phyloP scores from a whole-genome alignment of 225 moss, liverwort and hornwort species.

The Sphagnum contortum region DNA sequence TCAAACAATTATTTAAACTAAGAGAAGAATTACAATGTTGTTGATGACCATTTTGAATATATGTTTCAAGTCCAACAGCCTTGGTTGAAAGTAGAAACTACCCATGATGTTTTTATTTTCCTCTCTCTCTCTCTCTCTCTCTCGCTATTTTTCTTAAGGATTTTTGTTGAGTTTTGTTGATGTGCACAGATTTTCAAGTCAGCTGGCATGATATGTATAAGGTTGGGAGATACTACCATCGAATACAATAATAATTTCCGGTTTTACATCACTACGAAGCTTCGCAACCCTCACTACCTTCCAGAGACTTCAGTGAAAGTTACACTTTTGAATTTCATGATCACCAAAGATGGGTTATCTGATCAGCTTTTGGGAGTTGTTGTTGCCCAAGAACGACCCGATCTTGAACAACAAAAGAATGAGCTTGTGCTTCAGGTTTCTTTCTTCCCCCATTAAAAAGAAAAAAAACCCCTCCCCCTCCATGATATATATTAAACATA shows the following conservation, averaged over 20 bases:
- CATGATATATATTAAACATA: too few relatives aligned
- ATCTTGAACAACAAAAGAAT: conserved; percentile 81
- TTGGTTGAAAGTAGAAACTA: too few relatives aligned
- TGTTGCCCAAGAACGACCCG: conserved; percentile 80
- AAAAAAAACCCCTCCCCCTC: too few relatives aligned
- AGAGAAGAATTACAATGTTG: too few relatives aligned
- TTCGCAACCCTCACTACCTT: conserved; percentile 88
- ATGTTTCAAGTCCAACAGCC: too few relatives aligned
- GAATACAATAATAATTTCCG: conserved; percentile 72
- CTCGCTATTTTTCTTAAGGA: neutral
- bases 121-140: too few relatives aligned
- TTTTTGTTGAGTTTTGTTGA: neutral
- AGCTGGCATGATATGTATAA: conserved; percentile 74
- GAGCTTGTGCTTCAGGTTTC: conserved; percentile 65
- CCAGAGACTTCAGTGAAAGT: conserved; percentile 92
- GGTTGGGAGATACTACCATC: conserved; percentile 62
- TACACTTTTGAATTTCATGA: conserved; percentile 89
- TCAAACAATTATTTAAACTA: too few relatives aligned
- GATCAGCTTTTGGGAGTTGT: conserved; percentile 87
- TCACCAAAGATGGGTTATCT: conserved; percentile 84
- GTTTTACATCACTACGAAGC: conserved; percentile 84
- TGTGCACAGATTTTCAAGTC: conserved; percentile 76
- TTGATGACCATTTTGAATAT: too few relatives aligned
- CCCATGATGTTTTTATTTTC: too few relatives aligned
- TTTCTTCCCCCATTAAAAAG: neutral